phyloP scores from a whole-genome alignment of 768 basidiomycete species.

The Auriculariales sp. region DNA sequence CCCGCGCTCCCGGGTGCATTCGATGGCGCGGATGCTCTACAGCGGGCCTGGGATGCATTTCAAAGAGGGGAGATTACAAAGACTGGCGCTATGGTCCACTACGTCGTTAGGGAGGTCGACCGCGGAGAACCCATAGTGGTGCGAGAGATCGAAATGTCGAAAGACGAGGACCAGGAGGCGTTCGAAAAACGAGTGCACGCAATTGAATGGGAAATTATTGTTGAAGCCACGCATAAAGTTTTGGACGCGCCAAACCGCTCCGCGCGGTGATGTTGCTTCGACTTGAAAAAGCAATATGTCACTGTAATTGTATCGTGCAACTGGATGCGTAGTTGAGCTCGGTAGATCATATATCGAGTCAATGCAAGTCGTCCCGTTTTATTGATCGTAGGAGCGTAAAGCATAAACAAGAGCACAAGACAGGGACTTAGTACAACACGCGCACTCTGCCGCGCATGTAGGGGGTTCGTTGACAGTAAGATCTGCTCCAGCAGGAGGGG shows the following conservation, averaged over 20 bases:
- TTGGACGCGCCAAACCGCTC: constrained; percentile 33
- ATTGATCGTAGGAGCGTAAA: too few species aligned
- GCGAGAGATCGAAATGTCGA: constrained; percentile 53
- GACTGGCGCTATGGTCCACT: constrained; percentile 87
- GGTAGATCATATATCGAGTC: too few species aligned
- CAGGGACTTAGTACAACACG: too few species aligned
- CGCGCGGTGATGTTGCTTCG: too few species aligned
- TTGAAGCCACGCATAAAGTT: constrained; percentile 63
- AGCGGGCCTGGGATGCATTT: constrained; percentile 81
- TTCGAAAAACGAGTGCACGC: constrained; percentile 68
- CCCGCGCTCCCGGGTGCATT: constrained; percentile 95
- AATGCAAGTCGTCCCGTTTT: too few species aligned
- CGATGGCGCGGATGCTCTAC: constrained; percentile 85
- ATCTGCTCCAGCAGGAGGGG: too few species aligned
- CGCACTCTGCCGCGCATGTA: too few species aligned
- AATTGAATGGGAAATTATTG: constrained; percentile 84
- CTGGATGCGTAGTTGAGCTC: too few species aligned
- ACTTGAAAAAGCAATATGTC: too few species aligned
- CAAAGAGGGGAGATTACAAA: constrained; percentile 62
- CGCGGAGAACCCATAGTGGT: constrained; percentile 79
- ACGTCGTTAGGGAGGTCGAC: constrained; percentile 87
- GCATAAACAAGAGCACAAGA: too few species aligned
- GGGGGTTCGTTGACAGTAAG: too few species aligned
- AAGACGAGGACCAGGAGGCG: constrained; percentile 56
- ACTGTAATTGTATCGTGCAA: too few species aligned